A percentile compares a stretch with the other conserved stretches of the same genome.
These are phyloP conservation scores for Pythium sukuiense DNA, from an alignment of 352 stramenopile genomes.

Conservation along the genomic window DNA sequence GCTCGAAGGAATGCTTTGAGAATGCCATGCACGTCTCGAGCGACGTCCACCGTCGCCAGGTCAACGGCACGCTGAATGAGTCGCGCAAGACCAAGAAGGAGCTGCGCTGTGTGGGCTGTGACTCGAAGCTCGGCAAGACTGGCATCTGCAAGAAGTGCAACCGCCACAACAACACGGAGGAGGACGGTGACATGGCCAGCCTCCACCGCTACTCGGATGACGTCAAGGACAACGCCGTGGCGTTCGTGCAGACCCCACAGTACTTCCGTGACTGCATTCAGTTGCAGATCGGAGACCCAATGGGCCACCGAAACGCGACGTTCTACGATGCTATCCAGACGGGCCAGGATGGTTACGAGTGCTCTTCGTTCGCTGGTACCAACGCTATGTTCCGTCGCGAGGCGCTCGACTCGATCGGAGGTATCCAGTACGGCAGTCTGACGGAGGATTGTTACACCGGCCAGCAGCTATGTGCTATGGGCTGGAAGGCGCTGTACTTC, in stretches of 20 bases:
- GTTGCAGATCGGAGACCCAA: constrained; percentile 45
- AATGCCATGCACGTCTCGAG: constrained; percentile 45
- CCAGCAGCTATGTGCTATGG: constrained; percentile 38
- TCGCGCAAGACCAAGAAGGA: constrained; percentile 32
- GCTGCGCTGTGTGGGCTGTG: constrained; percentile 36
- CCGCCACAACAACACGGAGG: constrained; percentile 21
- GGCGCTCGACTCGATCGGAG: constrained; percentile 47
- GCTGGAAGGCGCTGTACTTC: constrained; percentile 51
- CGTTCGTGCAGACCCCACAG: constrained; percentile 50
- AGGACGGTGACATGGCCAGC: constrained; percentile 25
- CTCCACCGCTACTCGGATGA: constrained; percentile 40
- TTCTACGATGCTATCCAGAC: constrained; percentile 52
- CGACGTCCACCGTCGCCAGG: constrained; percentile 43
- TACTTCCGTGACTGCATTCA: constrained; percentile 47
- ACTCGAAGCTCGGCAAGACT: constrained; percentile 30
- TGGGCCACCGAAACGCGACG: constrained; percentile 45
- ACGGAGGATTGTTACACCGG: constrained; percentile 57
- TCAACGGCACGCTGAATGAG: constrained; percentile 41
- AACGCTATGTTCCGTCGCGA: constrained; percentile 56
- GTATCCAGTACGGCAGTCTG: constrained; percentile 51
- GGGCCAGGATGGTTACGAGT: constrained; percentile 49
- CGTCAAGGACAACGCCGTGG: constrained; percentile 42
- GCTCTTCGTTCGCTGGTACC: constrained; percentile 46
- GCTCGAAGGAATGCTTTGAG: constrained; percentile 52
- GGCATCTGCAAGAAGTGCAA: constrained; percentile 42